These are phyloP conservation scores for Ogataea hybrid DNA, from an alignment of 1,139 yeast genomes.

Conservation along the genomic window DNA sequence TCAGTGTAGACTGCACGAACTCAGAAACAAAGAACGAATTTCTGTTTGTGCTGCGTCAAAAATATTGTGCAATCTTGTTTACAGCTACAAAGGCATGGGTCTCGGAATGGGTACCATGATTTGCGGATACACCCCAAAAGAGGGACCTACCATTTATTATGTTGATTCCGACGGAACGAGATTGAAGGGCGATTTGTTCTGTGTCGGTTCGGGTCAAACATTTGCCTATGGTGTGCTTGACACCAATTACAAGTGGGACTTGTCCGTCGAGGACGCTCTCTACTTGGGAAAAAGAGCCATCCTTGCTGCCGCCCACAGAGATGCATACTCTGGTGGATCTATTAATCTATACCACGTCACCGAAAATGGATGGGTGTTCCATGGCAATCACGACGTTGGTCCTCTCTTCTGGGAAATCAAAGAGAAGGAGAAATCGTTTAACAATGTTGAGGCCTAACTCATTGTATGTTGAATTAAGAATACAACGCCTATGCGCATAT, in stretches of 20 bases:
- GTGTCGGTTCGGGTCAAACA: conserved; percentile 99
- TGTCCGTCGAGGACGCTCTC: conserved; percentile 88
- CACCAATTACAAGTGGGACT: conserved; percentile 86
- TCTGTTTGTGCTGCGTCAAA: conserved; percentile 97
- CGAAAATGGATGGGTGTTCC: conserved; percentile 92
- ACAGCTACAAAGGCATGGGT: conserved; percentile 97
- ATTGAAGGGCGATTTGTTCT: conserved; percentile 89
- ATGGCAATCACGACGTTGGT: conserved; percentile 94
- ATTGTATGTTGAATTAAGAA: conserved; percentile 4
- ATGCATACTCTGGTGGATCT: conserved; percentile 98
- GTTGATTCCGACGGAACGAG: conserved; percentile 98
- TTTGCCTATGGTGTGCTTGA: conserved; percentile 99
- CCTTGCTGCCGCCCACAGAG: conserved; percentile 97
- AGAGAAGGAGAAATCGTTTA: conserved; percentile 84
- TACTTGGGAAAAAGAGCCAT: conserved; percentile 94
- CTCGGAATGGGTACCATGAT: conserved; percentile 99
- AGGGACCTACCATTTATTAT: conserved; percentile 92
- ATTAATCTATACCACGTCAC: conserved; percentile 90
- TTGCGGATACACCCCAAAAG: conserved; percentile 94
- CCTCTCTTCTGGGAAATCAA: conserved; percentile 90
- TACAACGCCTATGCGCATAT: conserved; percentile 6
- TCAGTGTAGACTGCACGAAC: conserved; percentile 92
- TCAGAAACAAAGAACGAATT: conserved; percentile 91
- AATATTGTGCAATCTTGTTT: conserved; percentile 85
- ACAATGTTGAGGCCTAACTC: conserved; percentile 68